A percentile compares a stretch with the other conserved stretches of the same genome.
These are phyloP conservation scores for Glomus cerebriforme DNA, from an alignment of 192 early-diverging fungal species.

Conservation along the genomic window DNA sequence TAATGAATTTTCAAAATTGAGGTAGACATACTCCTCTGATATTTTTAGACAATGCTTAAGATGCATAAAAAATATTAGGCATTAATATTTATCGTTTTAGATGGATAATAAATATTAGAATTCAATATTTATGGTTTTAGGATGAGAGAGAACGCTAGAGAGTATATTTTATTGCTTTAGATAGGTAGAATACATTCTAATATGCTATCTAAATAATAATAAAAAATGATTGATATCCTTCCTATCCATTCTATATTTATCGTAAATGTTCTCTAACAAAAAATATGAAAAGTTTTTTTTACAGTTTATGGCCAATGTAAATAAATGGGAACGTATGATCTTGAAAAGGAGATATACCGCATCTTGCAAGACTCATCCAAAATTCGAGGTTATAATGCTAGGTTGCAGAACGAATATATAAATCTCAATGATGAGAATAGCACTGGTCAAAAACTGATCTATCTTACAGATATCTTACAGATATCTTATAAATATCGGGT, in stretches of 20 bases:
- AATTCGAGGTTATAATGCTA: conserved; percentile 1
- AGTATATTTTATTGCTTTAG: background rate
- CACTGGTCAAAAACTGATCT: background rate
- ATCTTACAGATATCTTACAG: too few species aligned
- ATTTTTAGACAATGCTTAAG: conserved; percentile 12
- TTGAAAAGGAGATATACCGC: conserved; percentile 5
- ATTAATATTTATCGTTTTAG: background rate
- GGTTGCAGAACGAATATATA: background rate
- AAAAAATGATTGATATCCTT: background rate
- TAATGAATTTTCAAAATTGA: conserved; percentile 20
- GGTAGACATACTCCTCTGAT: background rate
- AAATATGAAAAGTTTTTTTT: conserved; percentile 6
- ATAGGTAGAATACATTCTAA: too few species aligned
- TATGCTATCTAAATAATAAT: background rate
- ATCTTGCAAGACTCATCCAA: conserved; percentile 19
- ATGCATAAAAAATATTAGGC: conserved; percentile 7
- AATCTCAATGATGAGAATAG: background rate
- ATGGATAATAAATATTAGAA: conserved; percentile 13
- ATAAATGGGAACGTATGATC: conserved; percentile 7
- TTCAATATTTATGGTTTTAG: conserved; percentile 7
- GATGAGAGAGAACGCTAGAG: background rate
- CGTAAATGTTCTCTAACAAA: background rate
- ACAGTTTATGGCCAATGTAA: background rate
- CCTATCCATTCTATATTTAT: background rate
- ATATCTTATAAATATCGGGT: too few species aligned